Evolutionary conservation across 2,329 filamentous ascomycete species (phyloP), one percentile per base, ranked within the genome.

Genomic region (Bisporella sp.): DNA sequence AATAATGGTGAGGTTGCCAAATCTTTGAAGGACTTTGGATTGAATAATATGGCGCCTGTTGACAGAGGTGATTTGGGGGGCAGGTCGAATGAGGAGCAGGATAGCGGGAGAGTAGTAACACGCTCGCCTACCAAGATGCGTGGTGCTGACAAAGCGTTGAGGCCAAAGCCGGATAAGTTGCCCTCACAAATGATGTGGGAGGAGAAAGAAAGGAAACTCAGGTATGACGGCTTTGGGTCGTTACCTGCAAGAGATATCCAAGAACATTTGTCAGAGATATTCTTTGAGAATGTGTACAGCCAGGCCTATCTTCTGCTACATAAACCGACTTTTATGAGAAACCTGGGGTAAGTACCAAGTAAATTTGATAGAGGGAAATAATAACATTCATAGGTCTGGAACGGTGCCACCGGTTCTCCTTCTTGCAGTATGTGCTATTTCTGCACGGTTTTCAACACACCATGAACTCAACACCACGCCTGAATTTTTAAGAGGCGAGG

Each of bases 251-350:
- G 85, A 65, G 91, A 96, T 40, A 81, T 96, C 9, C 93, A 97
- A 65, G 87, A 96, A 64, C 92, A 97, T 68, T 76, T 99, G 5
- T 85, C 91, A 13, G 91, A 97, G 62, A 83, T 96, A 0, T 99
- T 95, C 65, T 99, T 97, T 63, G 92, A 97, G 63, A 91, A 87
- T 62, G 80, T 97, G 1, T 97, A 99, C 64, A 92, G 93, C 6
- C 93, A 97, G 65, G 88, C 89, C 33, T 99, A 97, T 66, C 87
- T 95, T 57, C 73, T 99, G 21, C 79, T 99, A 7, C 93, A 99
- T 69, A 97, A 96, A 66, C 92, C 93, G 35, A 97, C 91, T 66
- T 97, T 95, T 66, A 96, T 97, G 87, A 81, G 91, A 53, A 89
- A 89, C 62, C 68, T 93, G 49, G 81, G 76, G 83, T 85, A 69